Percentiles rank a stretch among this genome's conserved stretches.
Conservation (phyloP, 345 rosid genomes). For the Lenwebbia sp. region DNA sequence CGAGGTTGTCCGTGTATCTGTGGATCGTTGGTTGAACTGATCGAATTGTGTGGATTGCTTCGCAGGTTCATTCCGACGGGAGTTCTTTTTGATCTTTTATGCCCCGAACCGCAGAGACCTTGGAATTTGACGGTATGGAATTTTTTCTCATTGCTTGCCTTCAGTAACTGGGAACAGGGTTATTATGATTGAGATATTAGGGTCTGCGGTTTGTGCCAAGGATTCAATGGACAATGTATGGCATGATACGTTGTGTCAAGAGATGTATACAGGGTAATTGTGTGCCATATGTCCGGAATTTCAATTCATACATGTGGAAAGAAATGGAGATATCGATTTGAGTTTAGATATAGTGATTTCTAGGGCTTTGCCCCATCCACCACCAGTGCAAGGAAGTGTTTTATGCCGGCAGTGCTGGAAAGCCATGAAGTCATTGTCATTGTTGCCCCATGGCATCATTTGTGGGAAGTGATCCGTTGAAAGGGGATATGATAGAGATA, state of each 20-base stretch:
- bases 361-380: neutral
- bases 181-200: neutral
- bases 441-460: neutral
- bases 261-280: neutral
- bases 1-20: neutral
- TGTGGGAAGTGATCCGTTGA: neutral
- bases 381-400: neutral
- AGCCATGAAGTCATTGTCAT: neutral
- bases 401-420: neutral
- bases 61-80: constrained; percentile 89
- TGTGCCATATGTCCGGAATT: neutral
- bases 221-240: neutral
- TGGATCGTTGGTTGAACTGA: neutral
- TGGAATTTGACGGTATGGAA: constrained; percentile 83
- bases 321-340: neutral
- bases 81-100: constrained; percentile 84
- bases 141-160: neutral
- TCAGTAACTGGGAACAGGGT: neutral
- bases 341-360: neutral
- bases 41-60: neutral
- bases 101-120: constrained; percentile 81
- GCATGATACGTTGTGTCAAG: neutral
- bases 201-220: neutral
- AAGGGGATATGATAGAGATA: neutral
- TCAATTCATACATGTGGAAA: neutral